These are phyloP conservation scores for Leishmania guyanensis DNA, from an alignment of 208 protist genomes.

Conservation along the genomic window DNA sequence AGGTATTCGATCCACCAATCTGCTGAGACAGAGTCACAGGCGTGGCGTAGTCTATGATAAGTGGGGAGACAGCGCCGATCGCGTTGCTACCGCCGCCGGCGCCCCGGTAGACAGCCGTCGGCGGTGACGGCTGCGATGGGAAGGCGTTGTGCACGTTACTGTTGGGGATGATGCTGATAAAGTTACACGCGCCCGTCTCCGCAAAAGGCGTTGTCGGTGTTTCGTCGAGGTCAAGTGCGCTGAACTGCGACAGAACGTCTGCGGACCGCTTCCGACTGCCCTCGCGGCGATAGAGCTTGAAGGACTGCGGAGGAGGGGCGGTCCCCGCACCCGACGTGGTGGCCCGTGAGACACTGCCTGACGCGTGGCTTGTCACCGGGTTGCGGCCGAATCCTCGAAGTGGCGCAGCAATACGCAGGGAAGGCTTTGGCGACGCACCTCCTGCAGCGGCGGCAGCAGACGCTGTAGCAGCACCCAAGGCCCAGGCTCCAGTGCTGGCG, in stretches of 20 bases:
- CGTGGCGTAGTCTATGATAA: conserved; percentile 35
- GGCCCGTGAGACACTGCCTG: neutral
- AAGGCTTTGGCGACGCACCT: conserved; percentile 12
- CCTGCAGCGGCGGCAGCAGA: neutral
- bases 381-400: neutral
- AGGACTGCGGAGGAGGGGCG: conserved; percentile 5
- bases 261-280: conserved; percentile 60
- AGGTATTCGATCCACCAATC: conserved; percentile 28
- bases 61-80: conserved; percentile 23
- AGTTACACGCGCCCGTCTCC: conserved; percentile 14
- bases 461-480: neutral
- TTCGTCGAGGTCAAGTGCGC: conserved; percentile 70
- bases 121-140: conserved; percentile 32
- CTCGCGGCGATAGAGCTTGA: conserved; percentile 46
- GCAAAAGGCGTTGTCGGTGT: conserved; percentile 26
- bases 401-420: neutral
- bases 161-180: conserved; percentile 9
- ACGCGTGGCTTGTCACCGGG: neutral
- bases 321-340: neutral
- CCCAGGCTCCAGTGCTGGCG: neutral
- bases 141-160: conserved; percentile 7
- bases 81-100: conserved; percentile 2
- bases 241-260: conserved; percentile 70
- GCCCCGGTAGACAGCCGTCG: conserved; percentile 4
- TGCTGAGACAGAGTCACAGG: conserved; percentile 39